Percentiles rank a stretch among this genome's conserved stretches.
These are phyloP conservation scores for Boletus rubroflammeus DNA, from an alignment of 768 basidiomycete genomes.

Conservation along the genomic window DNA sequence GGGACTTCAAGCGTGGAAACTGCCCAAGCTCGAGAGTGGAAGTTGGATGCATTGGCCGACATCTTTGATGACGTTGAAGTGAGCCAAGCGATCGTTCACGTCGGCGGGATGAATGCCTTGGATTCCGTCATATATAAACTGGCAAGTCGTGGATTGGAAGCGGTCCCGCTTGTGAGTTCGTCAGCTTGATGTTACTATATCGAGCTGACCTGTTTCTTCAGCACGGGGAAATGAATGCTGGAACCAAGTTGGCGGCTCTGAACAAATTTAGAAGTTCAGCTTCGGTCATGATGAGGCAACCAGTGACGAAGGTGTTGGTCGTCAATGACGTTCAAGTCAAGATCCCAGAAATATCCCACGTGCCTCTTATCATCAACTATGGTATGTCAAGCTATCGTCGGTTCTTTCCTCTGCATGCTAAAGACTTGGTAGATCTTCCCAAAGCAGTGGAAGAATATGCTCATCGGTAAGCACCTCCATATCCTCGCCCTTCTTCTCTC, in stretches of 20 bases:
- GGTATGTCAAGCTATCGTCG: constrained; percentile 41
- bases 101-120: constrained; percentile 81
- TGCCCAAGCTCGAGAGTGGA: constrained; percentile 88
- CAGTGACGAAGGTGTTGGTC: constrained; percentile 73
- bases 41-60: constrained; percentile 87
- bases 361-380: constrained; percentile 94
- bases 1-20: constrained; percentile 78
- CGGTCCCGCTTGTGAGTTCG: constrained; percentile 77
- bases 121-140: constrained; percentile 91
- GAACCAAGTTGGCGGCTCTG: constrained; percentile 75
- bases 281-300: constrained; percentile 59
- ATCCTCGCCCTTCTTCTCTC: background rate
- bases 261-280: constrained; percentile 72
- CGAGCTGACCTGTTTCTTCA: constrained; percentile 31
- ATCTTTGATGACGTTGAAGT: constrained; percentile 86
- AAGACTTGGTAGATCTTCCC: constrained; percentile 61
- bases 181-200: background rate
- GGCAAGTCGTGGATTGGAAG: constrained; percentile 79
- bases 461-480: constrained; percentile 60
- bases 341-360: constrained; percentile 81
- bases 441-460: constrained; percentile 98
- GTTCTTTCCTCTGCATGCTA: constrained; percentile 4
- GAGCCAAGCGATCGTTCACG: constrained; percentile 78
- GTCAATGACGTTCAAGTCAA: constrained; percentile 95
- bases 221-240: constrained; percentile 92